Base-by-base conservation (phyloP, 257 asterid species). In the Linaria vulgaris region DNA sequence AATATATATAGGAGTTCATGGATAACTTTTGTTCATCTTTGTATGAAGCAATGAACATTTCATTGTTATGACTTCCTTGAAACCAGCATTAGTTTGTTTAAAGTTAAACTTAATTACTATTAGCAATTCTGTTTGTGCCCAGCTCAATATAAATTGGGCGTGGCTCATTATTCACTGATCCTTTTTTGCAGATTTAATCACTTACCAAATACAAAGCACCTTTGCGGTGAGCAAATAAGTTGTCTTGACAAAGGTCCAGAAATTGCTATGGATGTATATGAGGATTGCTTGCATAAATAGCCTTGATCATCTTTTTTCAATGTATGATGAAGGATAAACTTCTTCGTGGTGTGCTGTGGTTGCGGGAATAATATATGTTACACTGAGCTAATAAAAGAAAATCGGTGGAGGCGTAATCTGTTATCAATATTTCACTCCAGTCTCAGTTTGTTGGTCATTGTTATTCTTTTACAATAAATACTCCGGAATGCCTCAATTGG, bases 171-270 rank as follows among this genome's bases (percentile, higher is more conserved):
- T 84, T 81, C 54, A 78, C 87, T 16, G 14, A 76, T 78, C 73
- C 80, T 81, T 84, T 74, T 81, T 34, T 88, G 95, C 95, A 86
- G 94, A 86, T 82, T 63, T 79, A 69, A 76, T 59, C 75, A 69
- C 72, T 56, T 75, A 69, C 67, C 68, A 66, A 82, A n/a, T n/a
- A n/a, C n/a, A n/a, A n/a, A n/a, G n/a, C n/a, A n/a, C n/a, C n/a
- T n/a, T 46, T 48, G 60, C 63, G 80, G 78, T 75, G 87, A 72
- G 84, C 60, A 34, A 50, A 30, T 74, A 51, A 67, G 76, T 63
- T 79, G 68, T 66, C 71, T 62, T 53, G 25, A 61, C 54, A 38
- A 37, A 47, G 59, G 46, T 48, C 17, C 11, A 21, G 45, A 69
- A 5, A 37, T 16, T 39, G 45, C 61, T 30, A 61, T 55, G 41